Evolutionary conservation across 805 yeast genomes (phyloP), one percentile per base, ranked within the genome.

Genomic region (Monosporozyma aquatica): DNA sequence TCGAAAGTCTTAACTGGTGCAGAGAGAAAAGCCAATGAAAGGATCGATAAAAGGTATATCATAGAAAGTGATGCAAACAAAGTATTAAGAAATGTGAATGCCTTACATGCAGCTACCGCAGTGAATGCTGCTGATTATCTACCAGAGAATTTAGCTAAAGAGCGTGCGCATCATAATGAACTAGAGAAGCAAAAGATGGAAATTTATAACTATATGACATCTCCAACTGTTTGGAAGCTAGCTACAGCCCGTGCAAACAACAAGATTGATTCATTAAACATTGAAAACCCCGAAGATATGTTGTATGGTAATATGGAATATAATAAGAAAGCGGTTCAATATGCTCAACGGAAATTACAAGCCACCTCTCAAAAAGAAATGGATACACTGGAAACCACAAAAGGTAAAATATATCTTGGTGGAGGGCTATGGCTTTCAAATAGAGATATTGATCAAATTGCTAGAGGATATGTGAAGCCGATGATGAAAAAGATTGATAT

Each of bases 371-470:
- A 32, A 18, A 83, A 82, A 57, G 74, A 75, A 49, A 6, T n/a
- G 2, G 78, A 75, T 58, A 51, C 42, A 76, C 78, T 48, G 73
- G 41, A 39, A 14, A 21, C 27, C 24, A 39, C 43, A 6, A 18
- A 52, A 41, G 78, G 79, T 48, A 74, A 80, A 58, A 67, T 87
- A 51, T 71, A 85, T 54, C 65, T 90, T 47, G 97, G 97, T 44
- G 95, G 95, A 48, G 97, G 97, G 2, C 70, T 85, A 44, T 75
- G 72, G 55, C 76, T 90, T 73, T 70, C 83, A 30, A 82, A 74
- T 46, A 73, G 69, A 17, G 96, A 89, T 55, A 75, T 92, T 47
- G 82, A 85, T 49, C 72, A 72, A 40, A 75, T 90, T 67, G 97
- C 98, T 17, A 67, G 77, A 46, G 72, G 78, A 37, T 70, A 84